phyloP scores from a whole-genome alignment of 441 rosid genomes.

The Metrosideros polymorpha region DNA sequence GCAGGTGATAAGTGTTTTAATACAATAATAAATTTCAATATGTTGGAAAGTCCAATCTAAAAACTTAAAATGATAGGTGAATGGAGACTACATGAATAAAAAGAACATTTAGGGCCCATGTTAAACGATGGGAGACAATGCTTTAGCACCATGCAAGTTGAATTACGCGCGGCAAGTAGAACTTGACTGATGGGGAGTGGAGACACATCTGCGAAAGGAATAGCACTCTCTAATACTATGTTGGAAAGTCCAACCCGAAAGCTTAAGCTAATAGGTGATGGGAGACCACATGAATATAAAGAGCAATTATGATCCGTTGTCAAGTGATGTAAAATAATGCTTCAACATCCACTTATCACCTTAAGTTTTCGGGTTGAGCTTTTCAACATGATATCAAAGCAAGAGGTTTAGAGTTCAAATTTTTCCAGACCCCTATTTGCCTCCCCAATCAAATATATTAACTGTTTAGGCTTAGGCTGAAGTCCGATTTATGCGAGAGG shows the following conservation, averaged over 20 bases:
- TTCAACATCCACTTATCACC: not conserved
- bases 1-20: not conserved
- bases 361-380: not conserved
- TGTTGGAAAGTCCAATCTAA: not conserved
- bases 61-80: not conserved
- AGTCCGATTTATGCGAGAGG: fast-evolving
- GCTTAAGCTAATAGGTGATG: fast-evolving
- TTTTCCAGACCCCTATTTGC: not conserved
- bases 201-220: not conserved
- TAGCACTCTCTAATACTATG: fast-evolving
- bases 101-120: not conserved
- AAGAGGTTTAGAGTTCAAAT: fast-evolving
- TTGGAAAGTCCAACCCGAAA: not conserved
- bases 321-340: not conserved
- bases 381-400: not conserved
- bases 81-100: not conserved
- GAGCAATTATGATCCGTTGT: not conserved
- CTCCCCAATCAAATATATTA: fast-evolving
- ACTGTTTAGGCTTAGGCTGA: not conserved
- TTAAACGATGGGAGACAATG: not conserved
- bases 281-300: not conserved
- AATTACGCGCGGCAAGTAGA: not conserved
- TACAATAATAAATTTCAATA: not conserved
- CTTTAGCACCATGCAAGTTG: not conserved
- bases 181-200: not conserved